Evolutionary conservation across 1,284 basidiomycete species (phyloP), one percentile per base, ranked within the genome.

Genomic region (Cryptococcus jaspeensis): DNA sequence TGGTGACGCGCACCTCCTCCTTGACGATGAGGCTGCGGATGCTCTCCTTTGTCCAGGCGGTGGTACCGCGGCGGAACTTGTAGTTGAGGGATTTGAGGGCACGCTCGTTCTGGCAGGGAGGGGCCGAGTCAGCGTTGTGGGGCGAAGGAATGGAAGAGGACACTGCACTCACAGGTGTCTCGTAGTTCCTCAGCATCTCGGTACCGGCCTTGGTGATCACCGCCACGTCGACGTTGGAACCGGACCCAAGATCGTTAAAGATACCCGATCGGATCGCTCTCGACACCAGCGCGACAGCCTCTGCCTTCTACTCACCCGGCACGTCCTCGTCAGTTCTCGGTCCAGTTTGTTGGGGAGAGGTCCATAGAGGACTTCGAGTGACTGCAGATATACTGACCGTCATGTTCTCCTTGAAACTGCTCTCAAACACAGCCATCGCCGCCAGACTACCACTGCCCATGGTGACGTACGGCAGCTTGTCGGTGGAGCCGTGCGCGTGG

Each of bases 211-310:
- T 85, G 11, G 89, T 92, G 78, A 99, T 96, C 59, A 99, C 85
- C 74, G 92, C 95, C 0, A 94, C 94, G 75, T 99, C 96, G 67
- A 99, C 87, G 74, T 99, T 99, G 20, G 90, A 93, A 51, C 96
- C 96, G 0, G 93, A 97, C 9, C 96, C 96, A 41, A 99, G 84
- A 81, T 99, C 96, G 81, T 99, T 99, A 83, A 97, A 99, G 74
- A 99, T 95, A 84, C 96, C 96, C 1, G 92, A 89, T 46, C 88
- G 87, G 71, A 99, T 88, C 32, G 96, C 94, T 44, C 85, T 83
- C 43, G 87, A 86, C 20, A 98, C 94, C 12, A 99, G 82, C 20
- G 82, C 80, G 56, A 98, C 84, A 1, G 94, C 95, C 46, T 89
- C 88, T 54, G 85, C 82, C 49, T 89, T 84, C 89, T 94, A 18